Evolutionary conservation across 2,329 filamentous ascomycete genomes (phyloP).

Genomic region (Scedosporium dehoogii): DNA sequence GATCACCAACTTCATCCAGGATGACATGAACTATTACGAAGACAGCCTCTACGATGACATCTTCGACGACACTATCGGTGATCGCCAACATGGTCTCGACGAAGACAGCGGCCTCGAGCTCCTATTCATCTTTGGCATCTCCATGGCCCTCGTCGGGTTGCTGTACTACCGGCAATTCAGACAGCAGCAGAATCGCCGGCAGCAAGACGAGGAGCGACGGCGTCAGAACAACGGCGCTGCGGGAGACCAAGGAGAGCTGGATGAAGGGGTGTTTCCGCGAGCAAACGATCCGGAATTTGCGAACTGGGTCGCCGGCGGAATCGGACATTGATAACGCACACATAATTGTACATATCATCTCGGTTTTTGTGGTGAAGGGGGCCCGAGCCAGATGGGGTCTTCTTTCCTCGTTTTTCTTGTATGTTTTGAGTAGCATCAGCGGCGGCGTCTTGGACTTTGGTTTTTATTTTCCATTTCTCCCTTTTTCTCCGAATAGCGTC

Average conservation of each 20-base stretch:
- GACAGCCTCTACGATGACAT: slow-evolving; percentile 44
- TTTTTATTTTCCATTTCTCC: background rate
- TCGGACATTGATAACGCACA: slow-evolving; percentile 37
- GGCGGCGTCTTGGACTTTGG: background rate
- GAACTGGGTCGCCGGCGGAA: slow-evolving; percentile 53
- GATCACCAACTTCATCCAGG: slow-evolving; percentile 74
- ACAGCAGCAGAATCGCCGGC: slow-evolving; percentile 41
- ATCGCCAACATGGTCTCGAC: slow-evolving; percentile 52
- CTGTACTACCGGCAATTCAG: slow-evolving; percentile 72
- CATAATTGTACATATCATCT: background rate
- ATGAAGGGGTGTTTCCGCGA: slow-evolving; percentile 31
- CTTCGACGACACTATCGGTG: slow-evolving; percentile 45
- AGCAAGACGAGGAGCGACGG: background rate
- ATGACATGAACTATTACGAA: slow-evolving; percentile 55
- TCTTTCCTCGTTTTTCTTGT: background rate
- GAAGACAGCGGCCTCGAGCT: slow-evolving; percentile 79
- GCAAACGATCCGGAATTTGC: slow-evolving; percentile 58
- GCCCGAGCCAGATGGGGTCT: slow-evolving; percentile 2
- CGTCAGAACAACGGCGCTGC: slow-evolving; percentile 7
- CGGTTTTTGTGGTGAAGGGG: background rate
- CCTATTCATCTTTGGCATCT: slow-evolving; percentile 69
- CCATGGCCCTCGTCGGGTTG: slow-evolving; percentile 63
- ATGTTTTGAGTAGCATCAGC: slow-evolving; percentile 1
- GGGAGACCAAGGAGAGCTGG: slow-evolving; percentile 10
- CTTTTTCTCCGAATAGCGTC: background rate